Conservation (phyloP, 768 basidiomycete species). For the Clathrus columnatus region DNA sequence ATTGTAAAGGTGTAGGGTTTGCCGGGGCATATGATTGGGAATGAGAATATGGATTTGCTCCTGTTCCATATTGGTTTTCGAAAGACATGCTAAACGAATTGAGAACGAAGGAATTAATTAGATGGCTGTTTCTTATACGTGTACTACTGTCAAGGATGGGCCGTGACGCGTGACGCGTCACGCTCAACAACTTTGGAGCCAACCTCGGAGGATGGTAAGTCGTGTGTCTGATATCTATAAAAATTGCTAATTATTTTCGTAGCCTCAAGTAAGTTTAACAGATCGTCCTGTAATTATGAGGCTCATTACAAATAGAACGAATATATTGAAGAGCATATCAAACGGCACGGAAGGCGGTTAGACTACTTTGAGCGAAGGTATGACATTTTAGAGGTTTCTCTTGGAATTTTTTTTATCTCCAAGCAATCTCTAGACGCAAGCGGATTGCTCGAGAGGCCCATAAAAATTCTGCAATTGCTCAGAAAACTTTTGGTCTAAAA, state of each 20-base stretch:
- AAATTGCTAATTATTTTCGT: not conserved
- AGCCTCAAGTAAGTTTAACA: slow-evolving; percentile 55
- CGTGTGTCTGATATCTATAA: not conserved
- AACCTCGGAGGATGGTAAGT: slow-evolving; percentile 19
- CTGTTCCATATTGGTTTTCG: slow-evolving; percentile 3
- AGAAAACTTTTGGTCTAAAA: slow-evolving; percentile 93
- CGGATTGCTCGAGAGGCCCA: slow-evolving; percentile 72
- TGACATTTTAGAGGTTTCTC: slow-evolving; percentile 26
- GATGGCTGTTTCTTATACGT: no score
- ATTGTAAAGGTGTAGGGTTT: slow-evolving; percentile 48
- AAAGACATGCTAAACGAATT: not conserved
- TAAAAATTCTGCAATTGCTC: slow-evolving; percentile 71
- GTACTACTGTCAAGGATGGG: no score
- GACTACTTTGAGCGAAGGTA: slow-evolving; percentile 95
- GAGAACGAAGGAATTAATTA: no score
- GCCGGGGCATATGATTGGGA: not conserved
- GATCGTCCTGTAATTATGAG: not conserved
- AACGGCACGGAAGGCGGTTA: slow-evolving; percentile 90
- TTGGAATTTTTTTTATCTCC: not conserved
- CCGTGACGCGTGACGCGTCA: not conserved
- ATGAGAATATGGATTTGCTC: not conserved
- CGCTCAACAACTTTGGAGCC: slow-evolving; percentile 6
- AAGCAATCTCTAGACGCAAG: slow-evolving; percentile 53
- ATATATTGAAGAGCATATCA: slow-evolving; percentile 98
- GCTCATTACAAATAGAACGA: slow-evolving; percentile 62